Base-by-base conservation (phyloP, 2,329 filamentous ascomycete genomes). In the Penicillium janthinellum region DNA sequence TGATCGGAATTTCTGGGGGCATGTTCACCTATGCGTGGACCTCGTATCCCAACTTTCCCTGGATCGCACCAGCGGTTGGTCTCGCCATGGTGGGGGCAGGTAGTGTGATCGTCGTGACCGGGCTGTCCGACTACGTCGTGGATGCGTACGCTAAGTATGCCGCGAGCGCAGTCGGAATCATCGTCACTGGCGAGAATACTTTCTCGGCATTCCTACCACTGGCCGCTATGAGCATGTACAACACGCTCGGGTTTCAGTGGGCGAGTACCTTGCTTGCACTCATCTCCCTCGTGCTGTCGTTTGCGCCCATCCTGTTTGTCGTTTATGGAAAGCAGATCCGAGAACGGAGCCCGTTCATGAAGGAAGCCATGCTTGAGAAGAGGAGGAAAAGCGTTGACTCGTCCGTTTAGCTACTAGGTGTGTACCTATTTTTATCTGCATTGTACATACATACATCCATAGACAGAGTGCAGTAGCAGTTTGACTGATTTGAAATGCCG, bases 121-220 rank as follows among this genome's bases (percentile, higher is more conserved):
- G 79, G 12, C 79, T 79, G 5, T 75, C 79, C 0, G 82, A 83
- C 70, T 82, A 82, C 55, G 71, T 81, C n/a, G 76, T 77, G 4
- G 80, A 83, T 64, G 77, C 81, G 0, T 83, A 83, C 59, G 75
- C 77, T 20, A 75, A 78, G 28, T 81, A 81, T 59, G 80, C 81
- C 4, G 80, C 75, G 0, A 81, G 78, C 15, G 78, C 79, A 0
- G 70, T 81, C 1, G 77, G 76, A 2, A 79, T 79, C 3, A 78
- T 79, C 15, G 79, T 76, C 0, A 72, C 81, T 0, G 73, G 79
- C 2, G 74, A 81, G 58, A 82, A 80, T 57, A 64, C 71, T 0
- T 73, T 82, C 34, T 78, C 75, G 12, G 78, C 75, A 0, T 80
- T 78, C 22, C 62, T 82, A 22, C 79, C 80, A 1, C 69, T 81